Evolutionary conservation across 805 yeast species (phyloP).

Genomic region (Candida qinlingensis): DNA sequence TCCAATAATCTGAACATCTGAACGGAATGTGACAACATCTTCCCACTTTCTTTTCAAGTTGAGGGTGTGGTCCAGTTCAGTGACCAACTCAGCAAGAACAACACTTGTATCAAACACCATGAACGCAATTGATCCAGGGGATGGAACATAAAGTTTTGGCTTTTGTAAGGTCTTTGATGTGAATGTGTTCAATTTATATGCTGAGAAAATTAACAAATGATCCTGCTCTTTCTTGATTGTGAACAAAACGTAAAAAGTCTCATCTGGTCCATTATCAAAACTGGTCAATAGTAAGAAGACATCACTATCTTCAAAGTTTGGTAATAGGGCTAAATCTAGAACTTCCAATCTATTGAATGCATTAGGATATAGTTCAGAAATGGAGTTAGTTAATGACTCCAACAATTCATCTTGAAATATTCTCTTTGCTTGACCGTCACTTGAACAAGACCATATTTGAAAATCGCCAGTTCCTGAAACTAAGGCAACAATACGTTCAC

Average conservation of each 20-base stretch:
- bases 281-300: slow-evolving; percentile 45
- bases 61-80: slow-evolving; percentile 28
- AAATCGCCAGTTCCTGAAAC: slow-evolving; percentile 41
- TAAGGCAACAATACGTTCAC: slow-evolving; percentile 38
- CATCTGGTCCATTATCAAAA: slow-evolving; percentile 21
- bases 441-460: slow-evolving; percentile 43
- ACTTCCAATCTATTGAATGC: slow-evolving; percentile 46
- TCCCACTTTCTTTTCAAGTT: slow-evolving; percentile 62
- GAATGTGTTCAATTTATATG: slow-evolving; percentile 57
- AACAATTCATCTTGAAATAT: slow-evolving; percentile 32
- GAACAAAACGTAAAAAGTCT: slow-evolving; percentile 41
- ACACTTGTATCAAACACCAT: slow-evolving; percentile 55
- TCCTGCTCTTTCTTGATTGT: slow-evolving; percentile 47
- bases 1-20: slow-evolving; percentile 51
- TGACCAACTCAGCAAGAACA: slow-evolving; percentile 57
- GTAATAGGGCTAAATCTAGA: slow-evolving; percentile 56
- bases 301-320: slow-evolving; percentile 30
- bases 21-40: slow-evolving; percentile 60
- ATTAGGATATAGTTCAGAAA: slow-evolving; percentile 46
- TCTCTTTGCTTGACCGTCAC: slow-evolving; percentile 37
- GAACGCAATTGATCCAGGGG: slow-evolving; percentile 55
- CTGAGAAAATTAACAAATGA: slow-evolving; percentile 52
- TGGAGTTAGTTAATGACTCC: slow-evolving; percentile 32
- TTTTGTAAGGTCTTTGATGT: slow-evolving; percentile 26
- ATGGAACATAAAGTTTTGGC: slow-evolving; percentile 53